Percentiles rank a stretch among this genome's conserved stretches.
Conservation (phyloP, 1,284 basidiomycete species). For the Sanghuangporus baumii region DNA sequence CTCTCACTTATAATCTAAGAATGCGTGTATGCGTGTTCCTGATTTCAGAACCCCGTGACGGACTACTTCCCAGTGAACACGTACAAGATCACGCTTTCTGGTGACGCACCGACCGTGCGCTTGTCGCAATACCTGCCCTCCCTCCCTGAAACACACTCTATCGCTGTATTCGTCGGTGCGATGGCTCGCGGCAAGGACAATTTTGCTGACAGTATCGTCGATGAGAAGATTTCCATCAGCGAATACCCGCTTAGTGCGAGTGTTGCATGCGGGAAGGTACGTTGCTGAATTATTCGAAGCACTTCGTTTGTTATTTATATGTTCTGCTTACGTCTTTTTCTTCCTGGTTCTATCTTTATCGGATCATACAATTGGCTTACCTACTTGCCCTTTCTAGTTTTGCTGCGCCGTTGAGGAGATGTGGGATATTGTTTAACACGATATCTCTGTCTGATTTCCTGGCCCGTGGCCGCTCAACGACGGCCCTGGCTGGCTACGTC, state of each 20-base stretch:
- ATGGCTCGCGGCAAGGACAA: slow-evolving; percentile 96
- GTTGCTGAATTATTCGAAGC: slow-evolving; percentile 23
- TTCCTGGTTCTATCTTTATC: not conserved
- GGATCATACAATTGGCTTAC: not conserved
- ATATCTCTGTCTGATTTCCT: not conserved
- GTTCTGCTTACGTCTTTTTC: not conserved
- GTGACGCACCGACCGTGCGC: slow-evolving; percentile 82
- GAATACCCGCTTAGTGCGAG: slow-evolving; percentile 93
- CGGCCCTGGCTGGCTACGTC: not conserved
- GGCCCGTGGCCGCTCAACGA: not conserved
- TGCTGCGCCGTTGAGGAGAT: slow-evolving; percentile 20
- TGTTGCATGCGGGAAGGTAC: slow-evolving; percentile 93
- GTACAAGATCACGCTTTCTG: slow-evolving; percentile 92
- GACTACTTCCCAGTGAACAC: slow-evolving; percentile 96
- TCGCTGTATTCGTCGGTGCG: slow-evolving; percentile 96
- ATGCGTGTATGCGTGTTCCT: not conserved
- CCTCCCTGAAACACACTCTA: slow-evolving; percentile 80
- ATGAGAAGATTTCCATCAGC: slow-evolving; percentile 96
- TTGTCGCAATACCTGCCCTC: slow-evolving; percentile 80
- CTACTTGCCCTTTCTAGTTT: slow-evolving; percentile 9
- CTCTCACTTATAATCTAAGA: slow-evolving; percentile 11
- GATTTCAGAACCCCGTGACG: slow-evolving; percentile 80
- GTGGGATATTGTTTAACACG: slow-evolving; percentile 15
- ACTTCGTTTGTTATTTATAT: not conserved
- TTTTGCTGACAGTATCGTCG: slow-evolving; percentile 95